Evolutionary conservation across 2,329 filamentous ascomycete genomes (phyloP).

Genomic region (Ophiostoma tasmaniense): DNA sequence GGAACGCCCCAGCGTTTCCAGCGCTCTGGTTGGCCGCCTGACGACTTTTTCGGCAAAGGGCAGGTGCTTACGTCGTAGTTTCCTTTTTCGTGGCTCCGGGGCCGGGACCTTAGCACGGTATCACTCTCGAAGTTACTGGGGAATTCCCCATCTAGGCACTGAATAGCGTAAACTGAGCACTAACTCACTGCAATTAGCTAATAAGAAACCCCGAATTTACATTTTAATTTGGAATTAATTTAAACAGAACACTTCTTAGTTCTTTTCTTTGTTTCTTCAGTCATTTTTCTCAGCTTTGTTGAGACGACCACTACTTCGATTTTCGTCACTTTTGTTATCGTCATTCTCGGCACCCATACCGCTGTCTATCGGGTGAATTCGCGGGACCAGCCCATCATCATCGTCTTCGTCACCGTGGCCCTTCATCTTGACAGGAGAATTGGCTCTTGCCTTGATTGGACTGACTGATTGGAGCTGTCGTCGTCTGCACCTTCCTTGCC

Average conservation of each 20-base stretch:
- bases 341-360: background rate
- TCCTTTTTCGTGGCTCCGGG: slow-evolving; percentile 3
- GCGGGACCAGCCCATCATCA: background rate
- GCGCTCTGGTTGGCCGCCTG: slow-evolving; percentile 11
- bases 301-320: background rate
- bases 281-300: background rate
- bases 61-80: background rate
- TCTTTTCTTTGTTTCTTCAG: background rate
- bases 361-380: background rate
- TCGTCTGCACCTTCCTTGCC: background rate
- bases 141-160: background rate
- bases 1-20: background rate
- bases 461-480: background rate
- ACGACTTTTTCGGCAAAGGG: slow-evolving; percentile 6
- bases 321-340: background rate
- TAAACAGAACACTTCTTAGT: background rate
- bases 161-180: background rate
- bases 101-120: background rate
- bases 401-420: background rate
- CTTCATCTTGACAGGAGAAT: background rate
- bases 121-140: background rate
- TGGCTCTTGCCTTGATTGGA: background rate
- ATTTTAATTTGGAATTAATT: background rate
- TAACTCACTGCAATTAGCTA: background rate
- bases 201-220: background rate